Evolutionary conservation across 495 filamentous ascomycete species (phyloP).

Genomic region (Penicillium paradoxum): DNA sequence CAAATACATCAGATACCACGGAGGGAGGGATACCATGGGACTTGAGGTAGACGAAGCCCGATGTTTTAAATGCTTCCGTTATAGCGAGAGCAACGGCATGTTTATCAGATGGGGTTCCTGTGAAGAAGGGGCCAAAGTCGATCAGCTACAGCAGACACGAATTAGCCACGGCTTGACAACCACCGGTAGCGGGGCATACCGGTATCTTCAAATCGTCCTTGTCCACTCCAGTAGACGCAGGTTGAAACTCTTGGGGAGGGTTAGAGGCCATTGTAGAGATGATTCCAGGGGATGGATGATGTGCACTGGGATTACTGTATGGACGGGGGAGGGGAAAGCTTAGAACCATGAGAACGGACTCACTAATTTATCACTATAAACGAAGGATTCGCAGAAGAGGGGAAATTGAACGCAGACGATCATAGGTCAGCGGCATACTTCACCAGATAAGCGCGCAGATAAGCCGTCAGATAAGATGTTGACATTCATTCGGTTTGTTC

Average conservation of each 20-base stretch:
- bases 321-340: neutral
- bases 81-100: constrained; percentile 63
- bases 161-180: neutral
- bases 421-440: constrained; percentile 1
- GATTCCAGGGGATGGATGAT: neutral
- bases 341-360: neutral
- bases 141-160: constrained; percentile 58
- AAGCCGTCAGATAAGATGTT: neutral
- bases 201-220: constrained; percentile 66
- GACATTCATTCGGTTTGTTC: neutral
- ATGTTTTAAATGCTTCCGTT: constrained; percentile 72
- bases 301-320: neutral
- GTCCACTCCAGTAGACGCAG: constrained; percentile 50
- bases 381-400: neutral
- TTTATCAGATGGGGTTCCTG: constrained; percentile 57
- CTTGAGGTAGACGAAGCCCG: constrained; percentile 88
- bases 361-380: neutral
- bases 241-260: constrained; percentile 12
- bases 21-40: constrained; percentile 64
- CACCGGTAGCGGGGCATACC: constrained; percentile 36
- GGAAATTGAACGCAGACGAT: neutral
- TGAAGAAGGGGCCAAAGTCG: constrained; percentile 73
- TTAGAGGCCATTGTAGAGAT: constrained; percentile 10
- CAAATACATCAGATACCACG: constrained; percentile 59
- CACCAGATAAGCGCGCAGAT: constrained; percentile 11